Conservation (phyloP, 306 rosid species). For the Cucumis hystrix region DNA sequence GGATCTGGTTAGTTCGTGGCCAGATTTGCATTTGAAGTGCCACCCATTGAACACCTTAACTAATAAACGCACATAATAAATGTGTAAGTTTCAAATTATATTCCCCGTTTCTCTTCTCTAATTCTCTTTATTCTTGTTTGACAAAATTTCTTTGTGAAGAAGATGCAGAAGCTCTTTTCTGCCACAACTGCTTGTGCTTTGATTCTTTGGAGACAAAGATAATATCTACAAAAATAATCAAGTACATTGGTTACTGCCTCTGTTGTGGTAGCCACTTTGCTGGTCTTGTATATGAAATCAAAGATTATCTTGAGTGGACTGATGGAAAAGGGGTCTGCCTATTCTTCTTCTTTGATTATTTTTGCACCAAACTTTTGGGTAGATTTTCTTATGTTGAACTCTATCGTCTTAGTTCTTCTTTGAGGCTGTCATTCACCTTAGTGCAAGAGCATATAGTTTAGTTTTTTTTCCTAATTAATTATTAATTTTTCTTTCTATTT, state of each 20-base stretch:
- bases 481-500: too few species aligned
- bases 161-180: constrained; percentile 46
- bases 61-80: too few species aligned
- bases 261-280: constrained; percentile 93
- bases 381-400: too few species aligned
- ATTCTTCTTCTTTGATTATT: background rate
- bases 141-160: background rate
- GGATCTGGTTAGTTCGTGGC: too few species aligned
- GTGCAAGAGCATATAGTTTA: too few species aligned
- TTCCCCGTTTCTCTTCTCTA: background rate
- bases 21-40: too few species aligned
- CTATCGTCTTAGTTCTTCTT: too few species aligned
- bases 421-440: too few species aligned
- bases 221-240: constrained; percentile 14
- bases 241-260: constrained; percentile 83
- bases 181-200: constrained; percentile 24
- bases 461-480: too few species aligned
- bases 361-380: background rate
- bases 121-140: background rate
- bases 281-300: constrained; percentile 88
- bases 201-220: constrained; percentile 18
- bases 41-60: too few species aligned
- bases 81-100: too few species aligned
- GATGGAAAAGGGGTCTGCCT: constrained; percentile 77
- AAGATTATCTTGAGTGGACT: constrained; percentile 89